These are phyloP conservation scores for Elaeagnus macrophylla DNA, from an alignment of 306 rosid species.

Conservation along the genomic window DNA sequence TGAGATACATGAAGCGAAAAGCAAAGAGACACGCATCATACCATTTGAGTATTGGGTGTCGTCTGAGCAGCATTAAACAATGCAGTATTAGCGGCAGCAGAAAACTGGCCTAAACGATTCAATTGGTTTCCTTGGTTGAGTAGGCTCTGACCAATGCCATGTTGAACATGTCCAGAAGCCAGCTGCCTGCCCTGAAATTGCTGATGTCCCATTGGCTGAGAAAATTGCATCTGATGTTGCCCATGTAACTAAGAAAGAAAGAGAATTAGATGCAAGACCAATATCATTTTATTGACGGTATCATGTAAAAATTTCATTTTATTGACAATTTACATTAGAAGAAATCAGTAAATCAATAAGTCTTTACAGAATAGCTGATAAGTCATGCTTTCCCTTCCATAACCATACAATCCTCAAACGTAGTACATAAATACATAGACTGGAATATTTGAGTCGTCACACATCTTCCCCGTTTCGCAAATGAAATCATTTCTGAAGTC, in stretches of 20 bases:
- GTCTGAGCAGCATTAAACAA: conserved; percentile 84
- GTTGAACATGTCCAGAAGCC: conserved; percentile 75
- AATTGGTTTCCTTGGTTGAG: conserved; percentile 90
- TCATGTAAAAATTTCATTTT: background rate
- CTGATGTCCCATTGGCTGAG: conserved; percentile 77
- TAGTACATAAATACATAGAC: too few species aligned
- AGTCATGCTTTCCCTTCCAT: too few species aligned
- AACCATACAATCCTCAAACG: too few species aligned
- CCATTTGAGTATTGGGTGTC: conserved; percentile 80
- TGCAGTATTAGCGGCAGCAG: conserved; percentile 72
- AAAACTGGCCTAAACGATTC: conserved; percentile 73
- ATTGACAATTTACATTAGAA: background rate
- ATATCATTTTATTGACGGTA: conserved; percentile 1
- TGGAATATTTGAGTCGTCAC: too few species aligned
- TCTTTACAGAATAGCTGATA: too few species aligned
- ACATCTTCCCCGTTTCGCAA: too few species aligned
- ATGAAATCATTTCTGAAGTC: too few species aligned
- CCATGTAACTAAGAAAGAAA: conserved; percentile 59
- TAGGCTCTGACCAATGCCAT: conserved; percentile 79
- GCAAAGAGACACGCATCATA: conserved; percentile 21
- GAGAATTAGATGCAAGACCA: conserved; percentile 13
- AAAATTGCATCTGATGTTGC: conserved; percentile 87
- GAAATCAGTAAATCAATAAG: too few species aligned
- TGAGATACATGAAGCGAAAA: background rate
- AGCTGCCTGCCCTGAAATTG: conserved; percentile 90